These are phyloP conservation scores for Aspergillus steynii DNA, from an alignment of 495 filamentous ascomycete genomes.

Conservation along the genomic window DNA sequence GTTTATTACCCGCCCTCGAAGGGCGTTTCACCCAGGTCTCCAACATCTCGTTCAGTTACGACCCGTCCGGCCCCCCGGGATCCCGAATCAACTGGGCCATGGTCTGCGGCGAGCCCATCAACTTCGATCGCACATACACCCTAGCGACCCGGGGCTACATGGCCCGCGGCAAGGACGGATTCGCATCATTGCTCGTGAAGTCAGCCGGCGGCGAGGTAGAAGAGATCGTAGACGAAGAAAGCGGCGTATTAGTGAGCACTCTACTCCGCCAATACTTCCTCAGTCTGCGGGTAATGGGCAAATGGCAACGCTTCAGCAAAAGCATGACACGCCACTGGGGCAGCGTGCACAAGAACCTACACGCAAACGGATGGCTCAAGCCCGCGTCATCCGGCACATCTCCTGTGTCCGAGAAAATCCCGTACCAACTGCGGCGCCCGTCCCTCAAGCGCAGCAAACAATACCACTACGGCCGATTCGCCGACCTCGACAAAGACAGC, in stretches of 20 bases:
- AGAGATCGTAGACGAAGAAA: slow-evolving; percentile 80
- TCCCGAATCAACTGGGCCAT: slow-evolving; percentile 63
- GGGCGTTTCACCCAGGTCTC: slow-evolving; percentile 76
- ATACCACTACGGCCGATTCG: slow-evolving; percentile 48
- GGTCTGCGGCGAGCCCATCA: slow-evolving; percentile 58
- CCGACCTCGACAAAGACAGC: slow-evolving; percentile 27
- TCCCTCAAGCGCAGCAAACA: slow-evolving; percentile 28
- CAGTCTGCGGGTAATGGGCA: slow-evolving; percentile 72
- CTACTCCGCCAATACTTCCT: slow-evolving; percentile 89
- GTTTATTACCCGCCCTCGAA: slow-evolving; percentile 78
- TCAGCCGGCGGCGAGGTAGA: slow-evolving; percentile 71
- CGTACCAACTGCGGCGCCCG: slow-evolving; percentile 21
- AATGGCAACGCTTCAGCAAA: slow-evolving; percentile 67
- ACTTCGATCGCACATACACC: slow-evolving; percentile 60
- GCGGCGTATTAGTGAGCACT: slow-evolving; percentile 78
- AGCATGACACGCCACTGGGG: slow-evolving; percentile 62
- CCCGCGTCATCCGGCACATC: slow-evolving; percentile 31
- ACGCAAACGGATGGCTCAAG: slow-evolving; percentile 40
- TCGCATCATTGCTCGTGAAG: slow-evolving; percentile 65
- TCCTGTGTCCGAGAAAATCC: slow-evolving; percentile 32
- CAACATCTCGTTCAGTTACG: slow-evolving; percentile 71
- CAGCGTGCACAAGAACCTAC: slow-evolving; percentile 55
- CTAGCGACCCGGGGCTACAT: slow-evolving; percentile 83
- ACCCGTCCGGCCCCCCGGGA: slow-evolving; percentile 57
- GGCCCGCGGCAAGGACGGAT: slow-evolving; percentile 85